Evolutionary conservation across 1,139 yeast genomes (phyloP), one percentile per base, ranked within the genome.

Genomic region (Hyphopichia burtonii): DNA sequence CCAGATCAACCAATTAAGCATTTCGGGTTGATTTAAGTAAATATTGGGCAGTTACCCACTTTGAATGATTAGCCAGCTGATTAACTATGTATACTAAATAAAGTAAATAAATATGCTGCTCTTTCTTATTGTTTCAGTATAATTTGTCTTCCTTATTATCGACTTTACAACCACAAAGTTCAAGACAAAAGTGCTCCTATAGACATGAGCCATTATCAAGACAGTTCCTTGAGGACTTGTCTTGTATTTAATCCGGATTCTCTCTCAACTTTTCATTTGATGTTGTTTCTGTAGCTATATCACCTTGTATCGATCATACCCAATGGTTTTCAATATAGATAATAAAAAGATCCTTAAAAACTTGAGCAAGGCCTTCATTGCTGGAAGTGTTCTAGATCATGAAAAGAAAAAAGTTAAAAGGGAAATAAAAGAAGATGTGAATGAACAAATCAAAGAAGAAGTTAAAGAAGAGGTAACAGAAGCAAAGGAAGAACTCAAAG

Each of bases 341-440:
- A 37, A 37, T 20, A 30, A 31, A 14, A 36, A 36, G 15, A 7
- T 37, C 3, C 28, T 37, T 6, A 37, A 19, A 14, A 20, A n/a
- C 31, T 27, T 37, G 11, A n/a, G 39, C 15, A 30, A 37, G 19
- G 39, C 39, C 6, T 37, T 37, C 20, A 37, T 37, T 5, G 34
- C n/a, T 25, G 28, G 28, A 25, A 11, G 28, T 9, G 28, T 11
- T 11, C 4, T 31, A 4, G 30, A 22, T 5, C 14, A 22, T 5
- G 27, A 31, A 15, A 23, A 37, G 35, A 11, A 31, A 3, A 16
- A 30, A 31, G 20, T 25, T n/a, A 28, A 37, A 18, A 32, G 14
- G 30, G 19, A 30, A 20, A 11, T 10, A 16, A 27, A 18, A 37
- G 34, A 31, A 14, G 31, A 28, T n/a, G 15, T 17, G 3, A 17